Conservation (phyloP, 331 rosid genomes). For the Acacia pycnantha region DNA sequence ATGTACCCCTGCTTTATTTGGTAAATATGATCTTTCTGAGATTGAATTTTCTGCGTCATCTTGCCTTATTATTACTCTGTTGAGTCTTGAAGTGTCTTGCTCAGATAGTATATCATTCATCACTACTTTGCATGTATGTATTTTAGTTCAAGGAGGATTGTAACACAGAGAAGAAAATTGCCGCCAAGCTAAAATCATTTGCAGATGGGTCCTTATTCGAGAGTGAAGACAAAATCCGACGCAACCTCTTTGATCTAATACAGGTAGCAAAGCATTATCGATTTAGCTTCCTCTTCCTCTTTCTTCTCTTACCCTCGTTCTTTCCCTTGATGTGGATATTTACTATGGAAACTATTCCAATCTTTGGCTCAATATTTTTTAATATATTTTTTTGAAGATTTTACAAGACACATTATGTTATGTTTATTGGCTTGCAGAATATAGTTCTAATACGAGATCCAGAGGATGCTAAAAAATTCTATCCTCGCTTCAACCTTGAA, state of each 20-base stretch:
- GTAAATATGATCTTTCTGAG: conserved; percentile 2
- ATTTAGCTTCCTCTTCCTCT: conserved; percentile 5
- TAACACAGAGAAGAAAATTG: conserved; percentile 85
- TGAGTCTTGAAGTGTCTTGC: conserved; percentile 16
- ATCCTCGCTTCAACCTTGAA: conserved; percentile 97
- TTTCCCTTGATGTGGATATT: conserved; percentile 4
- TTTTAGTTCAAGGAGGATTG: conserved; percentile 89
- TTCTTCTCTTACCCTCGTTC: neutral
- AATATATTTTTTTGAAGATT: neutral
- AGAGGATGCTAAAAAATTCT: conserved; percentile 76
- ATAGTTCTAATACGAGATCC: conserved; percentile 83
- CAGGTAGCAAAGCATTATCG: conserved; percentile 47
- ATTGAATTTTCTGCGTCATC: conserved; percentile 13
- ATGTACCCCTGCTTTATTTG: neutral
- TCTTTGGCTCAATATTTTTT: conserved; percentile 4
- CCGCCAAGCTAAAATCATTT: conserved; percentile 69
- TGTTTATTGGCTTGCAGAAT: conserved; percentile 59
- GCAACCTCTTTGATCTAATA: conserved; percentile 72
- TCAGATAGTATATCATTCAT: neutral
- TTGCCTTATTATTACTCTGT: conserved; percentile 7
- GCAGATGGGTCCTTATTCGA: conserved; percentile 60
- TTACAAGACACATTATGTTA: conserved; percentile 27
- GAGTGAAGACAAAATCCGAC: conserved; percentile 56
- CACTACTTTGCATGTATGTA: conserved; percentile 9
- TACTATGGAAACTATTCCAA: conserved; percentile 2